phyloP scores from a whole-genome alignment of 768 basidiomycete genomes.

The Pleurotus pulmonarius region DNA sequence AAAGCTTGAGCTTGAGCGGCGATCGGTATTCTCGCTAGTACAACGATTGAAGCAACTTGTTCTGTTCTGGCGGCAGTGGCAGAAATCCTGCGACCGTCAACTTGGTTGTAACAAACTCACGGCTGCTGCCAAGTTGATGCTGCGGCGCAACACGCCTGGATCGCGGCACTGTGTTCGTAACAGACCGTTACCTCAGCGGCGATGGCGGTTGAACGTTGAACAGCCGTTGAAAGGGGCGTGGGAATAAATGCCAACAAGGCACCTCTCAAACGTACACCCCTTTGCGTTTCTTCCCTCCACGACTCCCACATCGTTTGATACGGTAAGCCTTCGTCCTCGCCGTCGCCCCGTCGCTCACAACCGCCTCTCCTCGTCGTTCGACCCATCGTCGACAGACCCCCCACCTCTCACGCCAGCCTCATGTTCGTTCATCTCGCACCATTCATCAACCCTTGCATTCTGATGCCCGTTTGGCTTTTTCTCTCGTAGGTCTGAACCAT shows the following conservation, averaged over 20 bases:
- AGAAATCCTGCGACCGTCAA: no score
- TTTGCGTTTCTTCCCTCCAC: conserved; percentile 8
- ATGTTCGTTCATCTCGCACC: conserved; percentile 29
- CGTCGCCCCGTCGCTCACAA: background rate
- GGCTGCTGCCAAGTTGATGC: no score
- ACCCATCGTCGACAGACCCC: background rate
- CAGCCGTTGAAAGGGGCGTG: background rate
- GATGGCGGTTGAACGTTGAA: no score
- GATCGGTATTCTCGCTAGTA: no score
- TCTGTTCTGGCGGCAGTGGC: no score
- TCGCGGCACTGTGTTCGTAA: no score
- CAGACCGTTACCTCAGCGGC: no score
- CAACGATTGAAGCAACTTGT: no score
- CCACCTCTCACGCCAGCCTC: conserved; percentile 20
- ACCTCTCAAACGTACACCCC: background rate
- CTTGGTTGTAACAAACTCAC: no score
- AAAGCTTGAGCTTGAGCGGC: no score
- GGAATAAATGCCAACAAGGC: conserved; percentile 6
- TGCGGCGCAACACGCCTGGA: no score
- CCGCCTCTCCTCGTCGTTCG: background rate
- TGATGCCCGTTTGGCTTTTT: conserved; percentile 6
- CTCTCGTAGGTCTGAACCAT: conserved; percentile 83
- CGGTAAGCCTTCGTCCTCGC: conserved; percentile 24
- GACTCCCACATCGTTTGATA: conserved; percentile 32
- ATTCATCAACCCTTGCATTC: conserved; percentile 1